Evolutionary conservation across 2,329 filamentous ascomycete species (phyloP).

Genomic region (Colletotrichum noveboracense): DNA sequence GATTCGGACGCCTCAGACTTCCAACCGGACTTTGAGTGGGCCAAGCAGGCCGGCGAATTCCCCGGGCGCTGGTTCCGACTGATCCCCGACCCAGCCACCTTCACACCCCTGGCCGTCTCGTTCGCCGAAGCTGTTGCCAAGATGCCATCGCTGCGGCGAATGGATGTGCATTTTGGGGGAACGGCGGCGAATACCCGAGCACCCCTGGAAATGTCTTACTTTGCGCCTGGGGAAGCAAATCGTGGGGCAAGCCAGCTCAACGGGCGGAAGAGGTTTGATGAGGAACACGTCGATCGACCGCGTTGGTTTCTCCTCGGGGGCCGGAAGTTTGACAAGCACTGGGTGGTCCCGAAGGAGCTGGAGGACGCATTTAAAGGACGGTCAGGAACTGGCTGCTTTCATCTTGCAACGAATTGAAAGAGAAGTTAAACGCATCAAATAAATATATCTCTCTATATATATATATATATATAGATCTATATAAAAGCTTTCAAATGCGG

Average conservation of each 20-base stretch:
- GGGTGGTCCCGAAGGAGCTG: neutral
- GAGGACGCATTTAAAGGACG: neutral
- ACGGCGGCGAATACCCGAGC: neutral
- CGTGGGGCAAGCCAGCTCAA: neutral
- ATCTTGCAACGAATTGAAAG: neutral
- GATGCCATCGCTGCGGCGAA: neutral
- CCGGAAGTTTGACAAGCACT: neutral
- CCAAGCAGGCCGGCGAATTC: neutral
- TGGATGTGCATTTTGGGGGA: neutral
- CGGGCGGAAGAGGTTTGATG: neutral
- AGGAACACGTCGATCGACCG: neutral
- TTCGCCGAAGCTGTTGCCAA: neutral
- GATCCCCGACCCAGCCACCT: neutral
- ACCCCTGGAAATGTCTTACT: neutral
- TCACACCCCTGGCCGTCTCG: neutral
- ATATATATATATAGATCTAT: too few relatives aligned
- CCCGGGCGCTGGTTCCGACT: neutral
- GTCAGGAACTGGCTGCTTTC: neutral
- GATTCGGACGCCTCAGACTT: neutral
- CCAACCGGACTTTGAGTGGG: neutral
- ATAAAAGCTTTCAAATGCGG: neutral
- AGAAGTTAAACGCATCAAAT: neutral
- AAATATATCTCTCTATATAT: too few relatives aligned
- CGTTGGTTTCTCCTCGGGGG: neutral
- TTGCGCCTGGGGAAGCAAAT: neutral